Base-by-base conservation (phyloP, 2,329 filamentous ascomycete genomes). In the Aspergillus thermomutatus region DNA sequence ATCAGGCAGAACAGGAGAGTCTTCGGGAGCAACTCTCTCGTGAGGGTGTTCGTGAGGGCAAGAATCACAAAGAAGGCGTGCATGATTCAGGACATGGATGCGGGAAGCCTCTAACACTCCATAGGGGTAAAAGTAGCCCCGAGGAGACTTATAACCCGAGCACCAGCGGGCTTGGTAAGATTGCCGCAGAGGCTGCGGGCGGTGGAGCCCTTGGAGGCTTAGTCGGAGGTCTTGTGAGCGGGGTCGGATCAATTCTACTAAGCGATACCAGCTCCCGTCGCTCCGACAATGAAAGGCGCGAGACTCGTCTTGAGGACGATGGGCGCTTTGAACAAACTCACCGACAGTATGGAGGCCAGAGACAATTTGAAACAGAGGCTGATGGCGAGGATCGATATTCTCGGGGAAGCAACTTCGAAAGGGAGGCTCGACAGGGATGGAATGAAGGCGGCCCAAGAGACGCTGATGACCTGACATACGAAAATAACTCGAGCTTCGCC, bases 51-150 rank as follows among this genome's bases (percentile, higher is more conserved):
- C 72, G 86, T 71, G 80, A 84, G 49, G 90, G 90, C 17, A 81
- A 87, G 59, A 97, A 97, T 74, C 92, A 97, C 77, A 93, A 91
- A 74, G 87, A 91, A 65, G 91, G 90, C 27, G 88, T 93, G 10
- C 77, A 91, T 17, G 92, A 97, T 73, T 87, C 84, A 52, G 92
- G 92, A 5, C 91, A 96, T 70, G 91, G 91, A 52, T 96, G 91
- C 69, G 87, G 90, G 58, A 92, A 92, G 74, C 85, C 86, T 17
- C 80, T 96, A 10, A 83, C 87, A 61, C 89, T 95, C 83, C 85
- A 87, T 60, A 92, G 89, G 53, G 67, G 62, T 56, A 71, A 60
- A 52, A 58, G 66, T 48, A 63, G 56, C n/a, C 66, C 61, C 7
- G 61, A 61, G 25, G 58, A 58, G 51, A 61, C 57, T 37, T 50